Evolutionary conservation across 768 basidiomycete species (phyloP), one percentile per base, ranked within the genome.

Genomic region (Strobilomyces dryophilus): DNA sequence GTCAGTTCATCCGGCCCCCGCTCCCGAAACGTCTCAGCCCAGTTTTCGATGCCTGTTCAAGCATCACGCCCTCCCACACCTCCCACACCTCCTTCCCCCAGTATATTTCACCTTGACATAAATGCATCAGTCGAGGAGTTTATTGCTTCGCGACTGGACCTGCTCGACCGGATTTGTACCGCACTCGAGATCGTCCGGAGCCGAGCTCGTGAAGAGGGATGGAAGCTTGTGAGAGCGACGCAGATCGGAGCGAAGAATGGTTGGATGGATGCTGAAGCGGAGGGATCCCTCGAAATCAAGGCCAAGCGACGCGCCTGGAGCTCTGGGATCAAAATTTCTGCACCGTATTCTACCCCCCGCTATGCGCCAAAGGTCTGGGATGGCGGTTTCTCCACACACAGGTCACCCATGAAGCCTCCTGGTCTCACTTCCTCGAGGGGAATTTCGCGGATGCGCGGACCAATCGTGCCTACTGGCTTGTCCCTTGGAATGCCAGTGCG

Each of bases 271-370:
- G 8, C 50, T 11, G 68, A 69, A 27, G 18, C 43, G 5, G 67
- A 71, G 47, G 54, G 39, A 15, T 66, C 80, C 7, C 71, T 88
- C 21, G 84, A 85, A 64, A 73, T 80, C 37, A 78, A 78, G 56
- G 79, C 80, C 32, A 75, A 80, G 36, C 75, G 87, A 29, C 74
- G 85, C 10, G 87, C 87, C 8, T 89, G 87, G 87, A 74, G 80
- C 49, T 80, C 80, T 55, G 72, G 77, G 34, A 74, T 76, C 18
- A 73, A 79, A 54, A 62, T 76, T 45, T 68, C 70, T 46, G 62
- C 66, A 1, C 62, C 62, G 2, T 68, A 66, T 53, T 27, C 55
- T 18, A n/a, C 43, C 3, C 31, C 49, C 18, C 45, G 34, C 42
- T 45, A 35, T 20, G 15, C 37, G 1, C 36, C 26, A 21, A 63